Conservation (phyloP, 179 eudicot genomes). For the Carnegiea gigantea region DNA sequence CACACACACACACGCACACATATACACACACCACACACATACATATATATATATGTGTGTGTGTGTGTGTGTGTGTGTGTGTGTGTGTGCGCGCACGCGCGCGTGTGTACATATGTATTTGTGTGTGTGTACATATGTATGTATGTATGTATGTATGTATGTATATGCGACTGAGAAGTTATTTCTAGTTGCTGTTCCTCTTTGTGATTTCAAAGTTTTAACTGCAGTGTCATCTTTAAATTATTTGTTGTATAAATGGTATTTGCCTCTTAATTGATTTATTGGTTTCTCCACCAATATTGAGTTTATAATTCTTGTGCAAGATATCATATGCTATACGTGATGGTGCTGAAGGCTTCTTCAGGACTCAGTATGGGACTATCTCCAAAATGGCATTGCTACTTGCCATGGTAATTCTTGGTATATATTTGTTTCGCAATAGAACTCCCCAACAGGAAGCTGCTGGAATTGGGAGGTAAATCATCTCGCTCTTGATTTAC, state of each 20-base stretch:
- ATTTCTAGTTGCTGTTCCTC: too few species aligned
- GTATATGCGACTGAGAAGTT: too few species aligned
- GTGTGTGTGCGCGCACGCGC: too few species aligned
- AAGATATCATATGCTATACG: constrained; percentile 99
- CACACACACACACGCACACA: too few species aligned
- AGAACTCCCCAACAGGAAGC: constrained; percentile 91
- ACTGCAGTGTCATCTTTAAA: neutral
- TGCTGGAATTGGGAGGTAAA: constrained; percentile 88
- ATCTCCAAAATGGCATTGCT: constrained; percentile 94
- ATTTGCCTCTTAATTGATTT: constrained; percentile 5
- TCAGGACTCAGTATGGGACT: constrained; percentile 94
- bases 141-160: too few species aligned
- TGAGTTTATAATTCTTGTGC: constrained; percentile 33
- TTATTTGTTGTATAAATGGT: constrained; percentile 7
- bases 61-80: too few species aligned
- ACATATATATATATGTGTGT: too few species aligned
- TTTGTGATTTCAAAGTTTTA: too few species aligned
- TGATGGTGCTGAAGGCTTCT: constrained; percentile 98
- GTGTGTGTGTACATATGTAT: too few species aligned
- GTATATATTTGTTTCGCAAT: constrained; percentile 80
- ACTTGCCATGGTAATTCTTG: constrained; percentile 72
- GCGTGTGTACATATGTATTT: too few species aligned
- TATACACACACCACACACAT: too few species aligned
- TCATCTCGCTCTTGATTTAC: neutral
- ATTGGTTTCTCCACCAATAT: constrained; percentile 2